These are phyloP conservation scores for Wallacemonas sp. DNA, from an alignment of 208 protist species.

Conservation along the genomic window DNA sequence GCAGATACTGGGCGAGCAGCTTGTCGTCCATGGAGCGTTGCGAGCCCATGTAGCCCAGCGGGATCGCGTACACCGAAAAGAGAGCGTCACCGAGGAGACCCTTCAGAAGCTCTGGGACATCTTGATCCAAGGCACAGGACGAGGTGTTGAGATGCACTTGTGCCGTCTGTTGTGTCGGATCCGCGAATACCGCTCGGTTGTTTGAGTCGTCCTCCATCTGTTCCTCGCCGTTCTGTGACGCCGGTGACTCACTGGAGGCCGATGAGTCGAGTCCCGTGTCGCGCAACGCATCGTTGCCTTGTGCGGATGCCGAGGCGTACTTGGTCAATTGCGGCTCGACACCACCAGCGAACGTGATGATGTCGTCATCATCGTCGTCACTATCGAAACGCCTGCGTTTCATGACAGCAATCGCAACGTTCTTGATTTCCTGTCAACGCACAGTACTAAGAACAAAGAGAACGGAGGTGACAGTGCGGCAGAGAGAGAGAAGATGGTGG, in stretches of 20 bases:
- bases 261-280: conserved; percentile 36
- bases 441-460: no score
- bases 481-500: no score
- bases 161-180: no score
- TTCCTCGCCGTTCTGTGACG: no score
- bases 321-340: no score
- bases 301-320: conserved; percentile 25
- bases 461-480: no score
- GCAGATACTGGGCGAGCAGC: conserved; percentile 77
- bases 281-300: conserved; percentile 25
- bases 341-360: no score
- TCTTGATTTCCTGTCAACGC: no score
- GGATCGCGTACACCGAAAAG: conserved; percentile 45
- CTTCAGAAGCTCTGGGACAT: conserved; percentile 59
- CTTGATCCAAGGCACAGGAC: conserved; percentile 29
- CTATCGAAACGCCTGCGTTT: conserved; percentile 72
- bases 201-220: background rate
- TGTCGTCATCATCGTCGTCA: conserved; percentile 81
- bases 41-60: conserved; percentile 41
- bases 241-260: conserved; percentile 14
- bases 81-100: conserved; percentile 62
- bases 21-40: conserved; percentile 43
- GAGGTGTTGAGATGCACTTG: conserved; percentile 7
- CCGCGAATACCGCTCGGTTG: conserved; percentile 14
- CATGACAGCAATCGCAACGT: no score